These are phyloP conservation scores for Potentilla sterilis DNA, from an alignment of 306 rosid genomes.

Conservation along the genomic window DNA sequence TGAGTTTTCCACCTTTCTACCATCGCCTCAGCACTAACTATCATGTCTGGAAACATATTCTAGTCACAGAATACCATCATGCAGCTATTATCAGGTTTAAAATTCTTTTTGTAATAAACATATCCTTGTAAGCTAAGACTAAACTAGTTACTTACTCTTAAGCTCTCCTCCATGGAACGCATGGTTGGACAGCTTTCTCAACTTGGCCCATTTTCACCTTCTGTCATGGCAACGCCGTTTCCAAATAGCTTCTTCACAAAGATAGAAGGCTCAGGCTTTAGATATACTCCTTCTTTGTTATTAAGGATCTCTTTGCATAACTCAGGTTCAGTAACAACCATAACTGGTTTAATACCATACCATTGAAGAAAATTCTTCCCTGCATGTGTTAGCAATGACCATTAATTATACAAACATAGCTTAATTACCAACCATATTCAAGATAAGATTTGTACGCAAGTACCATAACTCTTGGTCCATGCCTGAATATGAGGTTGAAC, in stretches of 20 bases:
- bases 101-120: background rate
- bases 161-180: conserved; percentile 44
- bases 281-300: conserved; percentile 11
- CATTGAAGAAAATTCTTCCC: too few species aligned
- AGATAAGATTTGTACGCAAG: too few species aligned
- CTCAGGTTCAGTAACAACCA: conserved; percentile 23
- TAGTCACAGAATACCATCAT: background rate
- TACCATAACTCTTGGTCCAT: conserved; percentile 8
- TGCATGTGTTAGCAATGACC: too few species aligned
- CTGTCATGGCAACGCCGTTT: background rate
- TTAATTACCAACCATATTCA: too few species aligned
- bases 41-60: conserved; percentile 24
- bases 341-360: too few species aligned
- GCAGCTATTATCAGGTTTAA: background rate
- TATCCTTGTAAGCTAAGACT: background rate
- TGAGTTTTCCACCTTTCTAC: conserved; percentile 18
- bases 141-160: conserved; percentile 25
- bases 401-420: too few species aligned
- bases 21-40: conserved; percentile 17
- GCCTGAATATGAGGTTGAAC: conserved; percentile 24
- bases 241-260: background rate
- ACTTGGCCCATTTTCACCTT: conserved; percentile 35
- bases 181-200: conserved; percentile 35
- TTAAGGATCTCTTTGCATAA: conserved; percentile 25
- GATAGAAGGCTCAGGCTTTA: background rate